A percentile compares a stretch with the other conserved stretches of the same genome.
Conservation (phyloP, 2,329 filamentous ascomycete species). For the Leptodontidium sp. region DNA sequence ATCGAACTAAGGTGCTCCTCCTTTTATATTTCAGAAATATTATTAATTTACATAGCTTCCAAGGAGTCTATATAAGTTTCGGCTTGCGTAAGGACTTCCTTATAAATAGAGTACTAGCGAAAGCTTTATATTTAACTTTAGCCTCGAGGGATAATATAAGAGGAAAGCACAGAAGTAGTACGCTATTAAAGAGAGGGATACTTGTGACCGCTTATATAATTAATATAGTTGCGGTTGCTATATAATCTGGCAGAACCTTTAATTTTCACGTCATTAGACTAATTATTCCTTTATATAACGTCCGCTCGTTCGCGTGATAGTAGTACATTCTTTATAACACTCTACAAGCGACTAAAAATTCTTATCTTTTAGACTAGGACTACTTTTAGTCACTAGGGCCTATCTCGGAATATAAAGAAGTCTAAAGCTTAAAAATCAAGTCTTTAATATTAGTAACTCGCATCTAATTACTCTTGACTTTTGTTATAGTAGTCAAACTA, state of each 20-base stretch:
- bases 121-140: slow-evolving; percentile 28
- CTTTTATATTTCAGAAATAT: slow-evolving; percentile 25
- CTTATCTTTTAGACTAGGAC: not conserved
- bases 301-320: slow-evolving; percentile 6
- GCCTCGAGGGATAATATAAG: slow-evolving; percentile 17
- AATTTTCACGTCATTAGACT: no score
- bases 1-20: slow-evolving; percentile 12
- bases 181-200: slow-evolving; percentile 25
- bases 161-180: slow-evolving; percentile 22
- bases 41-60: slow-evolving; percentile 8
- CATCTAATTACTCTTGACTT: no score
- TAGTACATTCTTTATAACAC: slow-evolving; percentile 17
- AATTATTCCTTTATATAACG: slow-evolving; percentile 22
- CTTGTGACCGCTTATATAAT: no score
- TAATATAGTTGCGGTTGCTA: slow-evolving; percentile 20
- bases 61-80: slow-evolving; percentile 21
- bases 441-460: no score
- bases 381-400: not conserved
- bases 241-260: slow-evolving; percentile 21
- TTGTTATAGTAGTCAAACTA: no score
- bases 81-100: slow-evolving; percentile 21
- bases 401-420: no score
- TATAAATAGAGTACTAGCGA: slow-evolving; percentile 20
- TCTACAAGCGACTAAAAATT: slow-evolving; percentile 8
- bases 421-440: no score